These are phyloP conservation scores for Scalesia atractyloides DNA, from an alignment of 129 eudicot genomes.

Conservation along the genomic window DNA sequence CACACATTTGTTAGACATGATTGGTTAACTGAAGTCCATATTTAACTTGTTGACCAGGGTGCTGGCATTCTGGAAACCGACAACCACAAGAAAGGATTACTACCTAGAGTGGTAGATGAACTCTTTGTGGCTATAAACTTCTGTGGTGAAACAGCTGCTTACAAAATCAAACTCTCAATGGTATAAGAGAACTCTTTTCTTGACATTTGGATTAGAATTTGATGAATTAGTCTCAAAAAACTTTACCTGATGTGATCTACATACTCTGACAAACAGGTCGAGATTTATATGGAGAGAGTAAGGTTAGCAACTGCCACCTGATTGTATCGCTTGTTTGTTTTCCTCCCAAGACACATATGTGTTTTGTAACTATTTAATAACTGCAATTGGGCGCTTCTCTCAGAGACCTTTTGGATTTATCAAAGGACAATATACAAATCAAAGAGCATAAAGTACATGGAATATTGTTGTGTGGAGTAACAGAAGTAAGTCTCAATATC, in stretches of 20 bases:
- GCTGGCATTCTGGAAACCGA: constrained; percentile 55
- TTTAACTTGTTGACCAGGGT: constrained; percentile 48
- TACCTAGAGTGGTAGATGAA: constrained; percentile 80
- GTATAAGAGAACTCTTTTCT: constrained; percentile 37
- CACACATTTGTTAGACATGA: neutral
- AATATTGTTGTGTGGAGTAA: constrained; percentile 65
- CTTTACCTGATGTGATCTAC: neutral
- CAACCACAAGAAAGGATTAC: constrained; percentile 63
- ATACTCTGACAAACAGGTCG: constrained; percentile 60
- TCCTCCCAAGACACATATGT: neutral
- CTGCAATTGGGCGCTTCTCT: neutral
- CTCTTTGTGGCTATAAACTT: constrained; percentile 54
- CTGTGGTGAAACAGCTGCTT: constrained; percentile 44
- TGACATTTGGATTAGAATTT: constrained; percentile 14
- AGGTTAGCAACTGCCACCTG: constrained; percentile 54
- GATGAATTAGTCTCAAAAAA: neutral
- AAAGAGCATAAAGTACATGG: constrained; percentile 84
- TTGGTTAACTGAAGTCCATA: neutral
- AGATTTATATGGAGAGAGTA: constrained; percentile 93
- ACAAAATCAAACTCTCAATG: constrained; percentile 74
- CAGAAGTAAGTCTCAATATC: constrained; percentile 54
- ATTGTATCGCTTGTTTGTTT: constrained; percentile 1
- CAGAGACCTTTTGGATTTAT: constrained; percentile 93
- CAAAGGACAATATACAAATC: constrained; percentile 88
- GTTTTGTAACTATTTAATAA: neutral